Evolutionary conservation across 75 land plant species (phyloP).

Genomic region (Cryptomeria japonica): DNA sequence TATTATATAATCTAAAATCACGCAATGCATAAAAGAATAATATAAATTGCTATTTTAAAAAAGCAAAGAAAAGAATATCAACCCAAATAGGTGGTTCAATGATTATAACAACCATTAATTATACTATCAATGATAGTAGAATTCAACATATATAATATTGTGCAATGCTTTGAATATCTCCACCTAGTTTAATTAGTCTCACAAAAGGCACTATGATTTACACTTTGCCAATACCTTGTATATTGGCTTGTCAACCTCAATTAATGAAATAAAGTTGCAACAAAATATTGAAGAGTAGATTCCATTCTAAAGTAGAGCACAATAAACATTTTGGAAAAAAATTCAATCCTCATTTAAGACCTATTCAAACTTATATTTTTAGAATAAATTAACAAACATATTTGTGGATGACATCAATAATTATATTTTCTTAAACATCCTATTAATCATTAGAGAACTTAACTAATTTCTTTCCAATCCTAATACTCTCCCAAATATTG

Average conservation of each 20-base stretch:
- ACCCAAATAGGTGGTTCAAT: background rate
- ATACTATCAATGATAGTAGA: background rate
- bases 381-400: too few species aligned
- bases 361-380: background rate
- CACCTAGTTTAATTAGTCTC: background rate
- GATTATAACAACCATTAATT: too few species aligned
- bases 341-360: background rate
- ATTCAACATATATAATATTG: background rate
- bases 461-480: too few species aligned
- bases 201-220: background rate
- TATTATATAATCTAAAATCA: background rate
- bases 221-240: background rate
- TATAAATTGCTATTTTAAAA: background rate
- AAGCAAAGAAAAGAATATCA: background rate
- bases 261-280: background rate
- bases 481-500: background rate
- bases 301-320: background rate
- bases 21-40: background rate
- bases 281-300: background rate
- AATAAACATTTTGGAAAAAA: background rate
- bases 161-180: background rate
- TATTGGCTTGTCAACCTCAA: background rate
- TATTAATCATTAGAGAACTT: background rate
- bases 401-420: too few species aligned
- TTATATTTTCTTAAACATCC: too few species aligned